Evolutionary conservation across 176 grass and related monocot genomes (phyloP), one percentile per base, ranked within the genome.

Genomic region (Canna indica): DNA sequence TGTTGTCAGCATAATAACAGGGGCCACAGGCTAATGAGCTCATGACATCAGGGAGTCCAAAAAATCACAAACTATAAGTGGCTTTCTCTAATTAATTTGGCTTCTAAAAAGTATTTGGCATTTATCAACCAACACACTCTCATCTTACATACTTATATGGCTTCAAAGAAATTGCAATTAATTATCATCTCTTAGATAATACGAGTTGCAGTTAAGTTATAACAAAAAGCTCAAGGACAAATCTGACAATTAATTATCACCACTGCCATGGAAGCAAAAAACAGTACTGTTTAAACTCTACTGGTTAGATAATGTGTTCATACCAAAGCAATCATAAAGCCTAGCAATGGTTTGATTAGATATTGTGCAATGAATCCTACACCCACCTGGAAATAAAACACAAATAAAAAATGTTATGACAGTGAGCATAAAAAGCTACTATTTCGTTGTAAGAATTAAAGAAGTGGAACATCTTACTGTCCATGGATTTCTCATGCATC

Each of bases 401-500:
- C 38, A 39, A 81, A 73, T 48, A 61, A 79, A 52, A 72, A 14
- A 18, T n/a, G 11, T 16, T 28, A 22, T 38, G 34, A 66, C n/a
- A 10, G 34, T 39, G 1, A 66, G 39, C 16, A 39, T 38, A 17
- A 66, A 33, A n/a, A 32, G 26, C 11, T 59, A n/a, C n/a, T 26
- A 27, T 59, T 11, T 59, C 60, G 38, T 7, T 44, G 11, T 39
- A 50, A 57, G 31, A 36, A 14, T 50, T 61, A 46, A 29, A 35
- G 38, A 78, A 64, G 39, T 8, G n/a, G 59, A 83, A 14, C 69
- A 72, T 81, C 86, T 80, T 87, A 93, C 94, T 25, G 94, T 99
- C 89, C 94, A 93, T 77, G 94, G 94, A 75, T 99, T 99, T 72
- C 89, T 86, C 89, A 99, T 47, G 57, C 89, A 99, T 90, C 82